phyloP scores from a whole-genome alignment of 345 rosid species.

The Hevea brasiliensis region DNA sequence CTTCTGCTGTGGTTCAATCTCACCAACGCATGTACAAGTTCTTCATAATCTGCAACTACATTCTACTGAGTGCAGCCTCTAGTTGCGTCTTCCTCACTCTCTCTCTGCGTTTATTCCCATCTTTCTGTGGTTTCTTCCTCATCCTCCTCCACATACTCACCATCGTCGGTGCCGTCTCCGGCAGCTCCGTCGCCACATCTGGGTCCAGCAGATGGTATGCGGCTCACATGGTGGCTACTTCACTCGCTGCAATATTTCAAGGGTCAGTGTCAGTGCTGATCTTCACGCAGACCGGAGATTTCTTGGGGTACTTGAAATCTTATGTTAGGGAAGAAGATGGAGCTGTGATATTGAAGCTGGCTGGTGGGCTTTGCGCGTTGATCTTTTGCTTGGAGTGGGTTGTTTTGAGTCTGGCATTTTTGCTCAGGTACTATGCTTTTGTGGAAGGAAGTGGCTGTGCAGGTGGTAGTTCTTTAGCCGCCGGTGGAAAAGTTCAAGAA shows the following conservation, averaged over 20 bases:
- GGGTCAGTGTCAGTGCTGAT: constrained; percentile 82
- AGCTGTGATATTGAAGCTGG: constrained; percentile 65
- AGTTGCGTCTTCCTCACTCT: constrained; percentile 47
- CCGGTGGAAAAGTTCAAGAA: constrained; percentile 32
- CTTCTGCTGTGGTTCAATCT: constrained; percentile 17
- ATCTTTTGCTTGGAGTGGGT: constrained; percentile 87
- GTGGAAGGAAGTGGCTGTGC: constrained; percentile 45
- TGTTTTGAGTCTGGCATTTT: constrained; percentile 74
- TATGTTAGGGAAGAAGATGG: constrained; percentile 89
- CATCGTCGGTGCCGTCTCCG: constrained; percentile 62
- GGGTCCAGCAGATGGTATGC: constrained; percentile 67
- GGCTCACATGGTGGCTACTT: constrained; percentile 81
- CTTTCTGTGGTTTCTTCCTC: constrained; percentile 59
- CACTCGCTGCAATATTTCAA: constrained; percentile 85
- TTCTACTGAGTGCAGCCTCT: constrained; percentile 39
- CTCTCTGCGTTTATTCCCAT: constrained; percentile 55
- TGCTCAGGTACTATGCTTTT: constrained; percentile 69
- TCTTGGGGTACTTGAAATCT: constrained; percentile 67
- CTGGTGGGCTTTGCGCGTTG: constrained; percentile 69
- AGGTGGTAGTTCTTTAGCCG: not conserved
- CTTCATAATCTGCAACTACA: constrained; percentile 38
- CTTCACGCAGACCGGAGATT: constrained; percentile 63
- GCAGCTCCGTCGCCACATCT: constrained; percentile 66
- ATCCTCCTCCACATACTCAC: constrained; percentile 62
- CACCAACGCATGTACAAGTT: constrained; percentile 27